Percentiles rank a stretch among this genome's conserved stretches.
These are phyloP conservation scores for Arxiozyma slooffiae DNA, from an alignment of 1,139 yeast genomes.

Conservation along the genomic window DNA sequence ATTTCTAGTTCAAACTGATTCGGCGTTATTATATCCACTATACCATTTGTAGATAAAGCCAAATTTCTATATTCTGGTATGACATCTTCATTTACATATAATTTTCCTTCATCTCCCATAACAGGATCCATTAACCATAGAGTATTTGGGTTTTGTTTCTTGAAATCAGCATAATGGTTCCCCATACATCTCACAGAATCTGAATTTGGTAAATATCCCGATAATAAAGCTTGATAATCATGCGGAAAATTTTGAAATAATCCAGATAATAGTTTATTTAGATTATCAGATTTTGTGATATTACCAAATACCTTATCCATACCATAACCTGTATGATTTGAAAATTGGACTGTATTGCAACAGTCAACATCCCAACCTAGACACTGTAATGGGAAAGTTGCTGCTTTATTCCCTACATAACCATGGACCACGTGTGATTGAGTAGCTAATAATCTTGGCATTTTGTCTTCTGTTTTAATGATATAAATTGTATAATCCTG, in stretches of 20 bases:
- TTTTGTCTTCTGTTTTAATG: slow-evolving; percentile 2
- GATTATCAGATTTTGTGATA: slow-evolving; percentile 22
- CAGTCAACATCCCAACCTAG: slow-evolving; percentile 81
- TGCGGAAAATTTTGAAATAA: slow-evolving; percentile 26
- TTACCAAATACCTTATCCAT: slow-evolving; percentile 34
- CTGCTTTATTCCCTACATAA: slow-evolving; percentile 73
- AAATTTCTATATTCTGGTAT: slow-evolving; percentile 43
- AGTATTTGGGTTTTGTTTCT: slow-evolving; percentile 17
- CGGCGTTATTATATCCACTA: slow-evolving; percentile 55
- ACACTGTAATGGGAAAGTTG: slow-evolving; percentile 68
- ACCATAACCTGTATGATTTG: slow-evolving; percentile 75
- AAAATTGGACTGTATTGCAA: slow-evolving; percentile 67
- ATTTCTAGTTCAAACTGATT: slow-evolving; percentile 65
- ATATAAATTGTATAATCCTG: too few species aligned
- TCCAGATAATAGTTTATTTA: slow-evolving; percentile 31
- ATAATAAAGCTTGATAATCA: slow-evolving; percentile 41
- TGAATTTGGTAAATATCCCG: slow-evolving; percentile 52
- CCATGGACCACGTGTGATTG: slow-evolving; percentile 67
- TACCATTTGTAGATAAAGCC: slow-evolving; percentile 29
- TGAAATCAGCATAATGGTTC: slow-evolving; percentile 22
- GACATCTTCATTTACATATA: slow-evolving; percentile 52
- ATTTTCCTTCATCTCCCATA: slow-evolving; percentile 63
- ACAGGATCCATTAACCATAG: slow-evolving; percentile 59
- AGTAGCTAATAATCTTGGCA: slow-evolving; percentile 23
- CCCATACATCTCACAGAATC: slow-evolving; percentile 35